Evolutionary conservation across 2,329 filamentous ascomycete genomes (phyloP), one percentile per base, ranked within the genome.

Genomic region (Alternaria conjuncta): DNA sequence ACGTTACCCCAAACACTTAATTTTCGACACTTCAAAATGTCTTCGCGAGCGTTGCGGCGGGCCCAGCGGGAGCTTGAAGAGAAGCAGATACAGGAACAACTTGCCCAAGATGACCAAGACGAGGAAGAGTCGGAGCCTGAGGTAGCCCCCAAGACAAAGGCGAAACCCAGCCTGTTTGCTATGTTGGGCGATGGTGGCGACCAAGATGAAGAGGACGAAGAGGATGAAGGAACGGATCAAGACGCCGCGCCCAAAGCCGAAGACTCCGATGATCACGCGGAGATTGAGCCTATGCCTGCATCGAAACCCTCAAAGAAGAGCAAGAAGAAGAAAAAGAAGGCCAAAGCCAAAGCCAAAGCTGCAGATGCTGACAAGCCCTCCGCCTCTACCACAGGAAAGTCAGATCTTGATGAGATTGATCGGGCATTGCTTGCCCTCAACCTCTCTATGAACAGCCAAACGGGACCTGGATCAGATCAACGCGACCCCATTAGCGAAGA

Each of bases 311-410:
- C 79, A 30, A 80, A 76, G 62, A 76, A 79, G 60, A 83, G 82
- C 79, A 86, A 84, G 74, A 90, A 89, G 75, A 89, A 88, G 70
- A 89, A 88, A 75, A 89, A 88, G 75, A 87, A 87, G 78, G 86
- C 55, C 20, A 86, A 84, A 71, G 79, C 70, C 74, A 87, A 87
- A 77, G 86, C 83, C 71, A 86, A 84, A 71, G 79, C 72, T 47
- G 75, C 73, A 50, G 71, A 58, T 7, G 60, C 69, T 20, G 65
- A 63, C 57, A 64, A 63, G 41, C 62, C 50, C 15, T 53, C 60
- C 43, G 28, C 77, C 15, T 43, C 72, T 11, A 61, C 70, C n/a
- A 72, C 78, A 15, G 41, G 72, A 9, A 57, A 74, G 5, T 70
- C 72, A 9, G 76, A 71, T 12, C 75, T 88, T 25, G 89, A 92